phyloP scores from a whole-genome alignment of 2,329 filamentous ascomycete species.

The Apiospora marii region DNA sequence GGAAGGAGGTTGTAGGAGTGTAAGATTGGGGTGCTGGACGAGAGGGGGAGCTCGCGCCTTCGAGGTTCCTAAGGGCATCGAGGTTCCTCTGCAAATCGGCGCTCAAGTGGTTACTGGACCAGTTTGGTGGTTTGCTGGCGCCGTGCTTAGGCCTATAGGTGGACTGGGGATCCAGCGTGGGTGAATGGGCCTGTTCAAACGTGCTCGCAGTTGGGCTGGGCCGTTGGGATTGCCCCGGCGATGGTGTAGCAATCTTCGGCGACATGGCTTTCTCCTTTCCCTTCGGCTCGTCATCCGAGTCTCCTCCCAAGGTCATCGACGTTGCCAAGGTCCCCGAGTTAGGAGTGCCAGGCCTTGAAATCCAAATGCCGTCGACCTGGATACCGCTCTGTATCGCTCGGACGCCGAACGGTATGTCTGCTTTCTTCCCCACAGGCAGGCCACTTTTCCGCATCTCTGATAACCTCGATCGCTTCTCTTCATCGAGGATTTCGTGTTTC shows the following conservation, averaged over 20 bases:
- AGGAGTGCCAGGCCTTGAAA: constrained; percentile 61
- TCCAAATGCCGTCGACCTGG: constrained; percentile 86
- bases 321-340: constrained; percentile 34
- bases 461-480: constrained; percentile 65
- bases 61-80: constrained; percentile 28
- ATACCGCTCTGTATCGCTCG: constrained; percentile 85
- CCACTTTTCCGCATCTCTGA: constrained; percentile 63
- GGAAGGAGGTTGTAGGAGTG: constrained; percentile 38
- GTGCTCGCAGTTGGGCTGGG: constrained; percentile 36
- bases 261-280: constrained; percentile 38
- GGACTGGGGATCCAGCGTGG: constrained; percentile 23
- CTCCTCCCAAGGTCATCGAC: constrained; percentile 35
- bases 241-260: constrained; percentile 29
- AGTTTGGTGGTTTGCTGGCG: constrained; percentile 36
- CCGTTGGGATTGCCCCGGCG: constrained; percentile 32
- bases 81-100: constrained; percentile 29
- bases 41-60: constrained; percentile 27
- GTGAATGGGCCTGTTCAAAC: constrained; percentile 32
- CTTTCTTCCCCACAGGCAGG: constrained; percentile 51
- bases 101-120: constrained; percentile 32
- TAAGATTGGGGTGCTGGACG: constrained; percentile 36
- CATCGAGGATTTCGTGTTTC: constrained; percentile 70
- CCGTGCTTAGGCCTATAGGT: constrained; percentile 30
- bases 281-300: constrained; percentile 35
- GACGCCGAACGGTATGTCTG: constrained; percentile 84